Conservation (phyloP, 768 basidiomycete genomes). For the Russula griseocarnosa region DNA sequence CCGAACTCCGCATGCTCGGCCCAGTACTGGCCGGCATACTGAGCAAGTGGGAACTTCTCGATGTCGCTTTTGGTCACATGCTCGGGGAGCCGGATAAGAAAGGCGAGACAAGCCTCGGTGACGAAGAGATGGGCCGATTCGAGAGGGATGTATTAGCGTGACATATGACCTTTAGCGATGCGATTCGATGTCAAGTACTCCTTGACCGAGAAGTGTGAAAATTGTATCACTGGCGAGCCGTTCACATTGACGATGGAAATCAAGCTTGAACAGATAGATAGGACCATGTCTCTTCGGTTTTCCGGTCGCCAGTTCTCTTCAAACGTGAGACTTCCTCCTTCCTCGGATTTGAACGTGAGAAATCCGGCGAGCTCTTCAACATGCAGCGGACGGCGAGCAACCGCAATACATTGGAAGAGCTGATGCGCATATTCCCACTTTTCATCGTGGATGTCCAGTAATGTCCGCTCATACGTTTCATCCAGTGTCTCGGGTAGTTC, state of each 20-base stretch:
- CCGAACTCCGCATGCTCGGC: background rate
- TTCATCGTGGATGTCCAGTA: background rate
- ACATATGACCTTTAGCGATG: background rate
- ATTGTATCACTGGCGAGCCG: background rate
- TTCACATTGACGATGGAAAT: background rate
- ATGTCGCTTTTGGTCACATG: background rate
- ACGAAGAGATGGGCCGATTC: background rate
- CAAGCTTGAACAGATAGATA: background rate
- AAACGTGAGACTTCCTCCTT: background rate
- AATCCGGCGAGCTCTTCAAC: background rate
- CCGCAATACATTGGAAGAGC: background rate
- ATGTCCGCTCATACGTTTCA: background rate
- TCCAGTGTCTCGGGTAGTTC: background rate
- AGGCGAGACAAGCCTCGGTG: background rate
- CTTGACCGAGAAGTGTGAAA: background rate
- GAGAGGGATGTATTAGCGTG: background rate
- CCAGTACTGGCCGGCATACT: background rate
- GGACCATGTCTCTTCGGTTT: background rate
- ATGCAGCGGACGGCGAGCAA: background rate
- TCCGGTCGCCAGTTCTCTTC: background rate
- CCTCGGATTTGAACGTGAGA: background rate
- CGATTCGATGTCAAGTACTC: background rate
- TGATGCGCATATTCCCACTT: background rate
- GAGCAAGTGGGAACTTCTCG: background rate
- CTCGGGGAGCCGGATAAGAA: background rate